Base-by-base conservation (phyloP, 2,329 filamentous ascomycete genomes). In the Fusarium brachygibbosum region DNA sequence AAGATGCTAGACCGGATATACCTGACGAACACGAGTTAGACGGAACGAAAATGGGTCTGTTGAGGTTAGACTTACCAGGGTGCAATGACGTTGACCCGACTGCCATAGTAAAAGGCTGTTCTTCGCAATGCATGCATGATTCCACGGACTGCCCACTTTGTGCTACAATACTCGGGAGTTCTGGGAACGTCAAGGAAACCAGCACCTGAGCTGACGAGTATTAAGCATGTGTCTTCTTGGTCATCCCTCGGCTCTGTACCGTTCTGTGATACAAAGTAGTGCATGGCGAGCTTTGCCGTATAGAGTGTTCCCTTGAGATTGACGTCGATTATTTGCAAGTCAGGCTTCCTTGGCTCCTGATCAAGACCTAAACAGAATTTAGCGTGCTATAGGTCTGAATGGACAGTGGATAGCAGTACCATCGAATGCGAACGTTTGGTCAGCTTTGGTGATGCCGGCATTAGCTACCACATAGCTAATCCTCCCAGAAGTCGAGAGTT, bases 81-180 rank as follows among this genome's bases (percentile, higher is more conserved):
- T 0, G 45, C 40, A 1, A 62, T 61, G 0, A 46, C 23, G 12
- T 62, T 61, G 9, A 61, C 56, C 13, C 58, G n/a, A 5, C 56
- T 53, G 2, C 45, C 34, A 25, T 46, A 53, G 4, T 40, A 62
- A 0, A 61, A 61, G 2, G 58, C 11, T 1, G 40, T 62, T 13
- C 58, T 25, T 23, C 58, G 8, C 8, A 62, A 14, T 13, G 56
- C 21, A 19, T 60, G 58, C 58, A 62, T 60, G 3, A 62, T 60
- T 28, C 58, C 45, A 5, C 45, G 58, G 4, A 60, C 45, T 5
- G 55, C 58, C 58, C 58, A 62, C 5, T 60, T 62, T 0, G 45
- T 62, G 5, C 58, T 62, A 7, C 58, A 60, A 5, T 62, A 62
- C n/a, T 62, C 58, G 4, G 38, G 58, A 3, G 17, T 25, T 11